phyloP scores from a whole-genome alignment of 2,329 filamentous ascomycete species.

The Monascus ruber region DNA sequence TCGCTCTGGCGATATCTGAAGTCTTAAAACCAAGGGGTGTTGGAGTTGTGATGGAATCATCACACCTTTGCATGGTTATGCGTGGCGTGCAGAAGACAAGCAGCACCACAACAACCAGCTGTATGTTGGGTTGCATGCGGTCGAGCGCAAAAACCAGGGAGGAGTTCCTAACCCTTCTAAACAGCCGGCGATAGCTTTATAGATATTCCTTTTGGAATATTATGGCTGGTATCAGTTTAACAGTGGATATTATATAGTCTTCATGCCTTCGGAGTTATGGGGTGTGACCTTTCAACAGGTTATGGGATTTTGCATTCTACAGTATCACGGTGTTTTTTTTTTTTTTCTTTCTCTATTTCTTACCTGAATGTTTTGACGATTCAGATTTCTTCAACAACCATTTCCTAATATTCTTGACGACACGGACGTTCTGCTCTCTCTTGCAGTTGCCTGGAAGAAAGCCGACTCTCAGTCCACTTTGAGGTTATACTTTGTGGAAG shows the following conservation, averaged over 20 bases:
- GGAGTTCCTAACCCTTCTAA: conserved; percentile 79
- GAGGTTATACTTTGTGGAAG: too few relatives aligned
- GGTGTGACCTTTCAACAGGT: conserved; percentile 32
- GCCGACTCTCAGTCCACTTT: too few relatives aligned
- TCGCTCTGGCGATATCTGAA: conserved; percentile 86
- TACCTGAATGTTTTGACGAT: too few relatives aligned
- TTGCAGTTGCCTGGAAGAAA: too few relatives aligned
- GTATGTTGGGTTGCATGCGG: conserved; percentile 93
- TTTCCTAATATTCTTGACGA: too few relatives aligned
- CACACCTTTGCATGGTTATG: conserved; percentile 98
- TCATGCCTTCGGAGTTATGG: conserved; percentile 26
- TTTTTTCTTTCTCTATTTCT: not conserved
- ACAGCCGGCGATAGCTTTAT: conserved; percentile 26
- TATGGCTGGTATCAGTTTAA: conserved; percentile 11
- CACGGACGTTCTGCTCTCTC: too few relatives aligned
- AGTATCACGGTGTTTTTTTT: conserved; percentile 4
- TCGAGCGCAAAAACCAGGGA: conserved; percentile 86
- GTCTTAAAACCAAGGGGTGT: conserved; percentile 89
- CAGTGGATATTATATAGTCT: conserved; percentile 3
- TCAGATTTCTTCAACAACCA: too few relatives aligned
- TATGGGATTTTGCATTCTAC: conserved; percentile 11
- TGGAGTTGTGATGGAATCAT: conserved; percentile 94
- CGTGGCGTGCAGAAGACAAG: conserved; percentile 89
- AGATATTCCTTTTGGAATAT: conserved; percentile 5
- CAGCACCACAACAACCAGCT: conserved; percentile 84